Percentiles rank a stretch among this genome's conserved stretches.
These are phyloP conservation scores for Brassica incana DNA, from an alignment of 345 rosid genomes.

Conservation along the genomic window DNA sequence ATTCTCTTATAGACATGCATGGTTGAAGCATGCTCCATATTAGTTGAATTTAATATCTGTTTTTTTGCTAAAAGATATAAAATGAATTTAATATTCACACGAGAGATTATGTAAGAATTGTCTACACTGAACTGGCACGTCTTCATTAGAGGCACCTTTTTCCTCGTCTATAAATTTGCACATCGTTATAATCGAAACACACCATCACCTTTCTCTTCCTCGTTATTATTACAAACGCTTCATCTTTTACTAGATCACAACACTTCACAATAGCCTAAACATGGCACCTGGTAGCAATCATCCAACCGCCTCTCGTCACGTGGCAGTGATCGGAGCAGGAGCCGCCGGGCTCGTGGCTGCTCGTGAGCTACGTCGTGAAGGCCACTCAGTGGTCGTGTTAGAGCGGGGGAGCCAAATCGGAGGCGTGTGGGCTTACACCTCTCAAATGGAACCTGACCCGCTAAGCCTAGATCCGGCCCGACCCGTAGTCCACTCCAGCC, in stretches of 20 bases:
- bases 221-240: conserved; percentile 6
- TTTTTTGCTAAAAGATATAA: not conserved
- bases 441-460: conserved; percentile 67
- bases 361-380: conserved; percentile 79
- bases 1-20: not conserved
- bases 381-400: conserved; percentile 72
- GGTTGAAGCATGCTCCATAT: conserved; percentile 7
- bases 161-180: conserved; percentile 9
- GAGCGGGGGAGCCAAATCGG: conserved; percentile 67
- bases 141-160: not conserved
- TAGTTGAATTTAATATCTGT: not conserved
- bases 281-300: conserved; percentile 19
- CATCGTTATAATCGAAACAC: conserved; percentile 33
- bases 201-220: conserved; percentile 24
- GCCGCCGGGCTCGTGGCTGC: conserved; percentile 83
- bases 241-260: conserved; percentile 17
- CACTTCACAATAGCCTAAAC: conserved; percentile 7
- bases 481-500: conserved; percentile 60
- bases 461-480: conserved; percentile 67
- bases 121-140: conserved; percentile 30
- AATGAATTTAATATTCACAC: not conserved
- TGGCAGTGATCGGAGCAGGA: conserved; percentile 91
- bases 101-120: not conserved
- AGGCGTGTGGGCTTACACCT: conserved; percentile 85
- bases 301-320: conserved; percentile 41